Evolutionary conservation across 179 eudicot species (phyloP).

Genomic region (Silene coronaria): DNA sequence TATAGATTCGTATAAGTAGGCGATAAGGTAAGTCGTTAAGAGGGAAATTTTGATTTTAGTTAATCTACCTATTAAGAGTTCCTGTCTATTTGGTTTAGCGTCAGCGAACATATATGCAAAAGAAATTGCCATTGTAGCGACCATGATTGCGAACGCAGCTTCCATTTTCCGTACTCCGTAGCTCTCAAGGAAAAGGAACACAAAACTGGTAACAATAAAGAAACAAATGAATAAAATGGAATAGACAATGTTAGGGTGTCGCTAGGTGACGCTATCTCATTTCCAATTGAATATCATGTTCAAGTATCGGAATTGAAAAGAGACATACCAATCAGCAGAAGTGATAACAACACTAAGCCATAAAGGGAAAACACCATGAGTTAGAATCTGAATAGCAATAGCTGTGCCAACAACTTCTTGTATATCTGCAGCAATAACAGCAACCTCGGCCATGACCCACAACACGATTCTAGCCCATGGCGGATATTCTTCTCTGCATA

Average conservation of each 20-base stretch:
- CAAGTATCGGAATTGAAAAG: too few relatives aligned
- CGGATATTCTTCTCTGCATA: conserved; percentile 81
- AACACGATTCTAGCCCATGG: conserved; percentile 55
- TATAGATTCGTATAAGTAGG: too few relatives aligned
- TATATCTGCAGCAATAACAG: conserved; percentile 86
- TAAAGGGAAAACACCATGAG: conserved; percentile 66
- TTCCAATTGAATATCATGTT: too few relatives aligned
- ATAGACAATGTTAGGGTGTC: too few relatives aligned
- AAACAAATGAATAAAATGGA: too few relatives aligned
- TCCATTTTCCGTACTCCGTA: conserved; percentile 90
- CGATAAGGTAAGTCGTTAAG: too few relatives aligned
- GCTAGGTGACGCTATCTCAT: too few relatives aligned
- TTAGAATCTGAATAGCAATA: conserved; percentile 78
- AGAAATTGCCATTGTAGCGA: conserved; percentile 77
- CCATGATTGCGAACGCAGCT: conserved; percentile 81
- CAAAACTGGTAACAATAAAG: conserved; percentile 44
- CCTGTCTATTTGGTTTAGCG: conserved; percentile 67
- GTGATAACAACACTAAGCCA: conserved; percentile 95
- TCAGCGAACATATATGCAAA: conserved; percentile 95
- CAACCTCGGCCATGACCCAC: conserved; percentile 91
- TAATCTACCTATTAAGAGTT: conserved; percentile 61
- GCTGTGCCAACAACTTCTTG: conserved; percentile 98
- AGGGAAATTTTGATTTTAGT: neutral
- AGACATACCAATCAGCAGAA: conserved; percentile 59
- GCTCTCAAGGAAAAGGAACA: conserved; percentile 82